phyloP scores from a whole-genome alignment of 441 rosid genomes.

The Pelargonium australe region DNA sequence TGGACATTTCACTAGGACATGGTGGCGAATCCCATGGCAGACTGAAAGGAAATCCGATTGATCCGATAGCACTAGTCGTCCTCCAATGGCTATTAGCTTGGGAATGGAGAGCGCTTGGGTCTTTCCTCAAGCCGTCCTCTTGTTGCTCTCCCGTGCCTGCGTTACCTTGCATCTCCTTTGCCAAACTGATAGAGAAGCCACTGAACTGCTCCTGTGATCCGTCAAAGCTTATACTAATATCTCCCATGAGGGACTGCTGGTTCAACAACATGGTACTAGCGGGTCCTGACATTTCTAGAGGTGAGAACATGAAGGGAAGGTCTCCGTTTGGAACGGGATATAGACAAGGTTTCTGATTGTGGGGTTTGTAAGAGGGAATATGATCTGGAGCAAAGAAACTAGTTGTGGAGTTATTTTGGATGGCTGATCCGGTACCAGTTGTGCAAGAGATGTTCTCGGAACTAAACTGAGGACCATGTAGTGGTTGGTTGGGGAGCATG shows the following conservation, averaged over 20 bases:
- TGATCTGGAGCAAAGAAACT: too few species aligned
- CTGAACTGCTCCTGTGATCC: slow-evolving; percentile 30
- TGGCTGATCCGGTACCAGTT: slow-evolving; percentile 10
- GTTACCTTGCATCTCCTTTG: slow-evolving; percentile 26
- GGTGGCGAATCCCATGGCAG: slow-evolving; percentile 58
- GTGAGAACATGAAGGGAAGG: slow-evolving; percentile 33
- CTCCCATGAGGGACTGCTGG: neutral
- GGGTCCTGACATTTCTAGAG: slow-evolving; percentile 30
- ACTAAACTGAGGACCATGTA: slow-evolving; percentile 25
- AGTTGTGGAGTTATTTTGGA: slow-evolving; percentile 24
- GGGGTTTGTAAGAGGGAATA: too few species aligned
- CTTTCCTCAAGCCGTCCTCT: slow-evolving; percentile 26
- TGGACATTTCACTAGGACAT: slow-evolving; percentile 47
- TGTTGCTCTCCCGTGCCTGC: slow-evolving; percentile 12
- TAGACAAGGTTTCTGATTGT: slow-evolving; percentile 20
- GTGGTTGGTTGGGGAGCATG: slow-evolving; percentile 17
- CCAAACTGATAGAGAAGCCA: slow-evolving; percentile 34
- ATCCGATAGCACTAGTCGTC: slow-evolving; percentile 5
- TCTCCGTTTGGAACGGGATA: slow-evolving; percentile 25
- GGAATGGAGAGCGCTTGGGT: neutral
- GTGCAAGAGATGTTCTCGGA: slow-evolving; percentile 47
- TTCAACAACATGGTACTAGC: slow-evolving; percentile 22
- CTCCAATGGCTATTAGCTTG: neutral
- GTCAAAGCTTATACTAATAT: slow-evolving; percentile 20
- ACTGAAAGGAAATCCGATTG: slow-evolving; percentile 52